phyloP scores from a whole-genome alignment of 2,329 filamentous ascomycete genomes.

The Trichoderma endophyticum region DNA sequence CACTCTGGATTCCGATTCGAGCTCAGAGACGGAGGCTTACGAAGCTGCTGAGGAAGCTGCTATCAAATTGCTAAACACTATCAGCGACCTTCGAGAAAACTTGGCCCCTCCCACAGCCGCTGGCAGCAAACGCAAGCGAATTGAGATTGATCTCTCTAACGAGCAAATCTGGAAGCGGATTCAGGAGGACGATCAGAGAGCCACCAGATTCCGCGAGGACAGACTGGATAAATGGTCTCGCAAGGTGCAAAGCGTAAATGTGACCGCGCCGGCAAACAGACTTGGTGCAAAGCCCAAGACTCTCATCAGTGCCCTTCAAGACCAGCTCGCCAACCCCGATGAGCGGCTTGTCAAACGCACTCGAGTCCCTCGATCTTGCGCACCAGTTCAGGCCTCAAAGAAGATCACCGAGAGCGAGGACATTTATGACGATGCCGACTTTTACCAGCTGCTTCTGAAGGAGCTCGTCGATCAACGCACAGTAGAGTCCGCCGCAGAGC shows the following conservation, averaged over 20 bases:
- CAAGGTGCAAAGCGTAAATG: slow-evolving; percentile 56
- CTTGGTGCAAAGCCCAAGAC: slow-evolving; percentile 33
- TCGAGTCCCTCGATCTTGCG: slow-evolving; percentile 70
- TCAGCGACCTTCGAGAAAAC: slow-evolving; percentile 65
- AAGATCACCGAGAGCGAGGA: slow-evolving; percentile 55
- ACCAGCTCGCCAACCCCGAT: slow-evolving; percentile 64
- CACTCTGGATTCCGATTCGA: slow-evolving; percentile 39
- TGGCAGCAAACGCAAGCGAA: slow-evolving; percentile 61
- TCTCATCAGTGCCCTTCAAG: slow-evolving; percentile 65
- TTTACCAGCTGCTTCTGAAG: slow-evolving; percentile 90
- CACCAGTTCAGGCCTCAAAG: slow-evolving; percentile 62
- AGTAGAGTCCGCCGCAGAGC: slow-evolving; percentile 57
- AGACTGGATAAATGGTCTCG: slow-evolving; percentile 87
- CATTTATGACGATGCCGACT: slow-evolving; percentile 91
- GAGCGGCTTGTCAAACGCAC: slow-evolving; percentile 64
- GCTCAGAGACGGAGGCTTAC: slow-evolving; percentile 52
- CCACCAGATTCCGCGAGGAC: slow-evolving; percentile 60
- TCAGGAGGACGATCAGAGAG: slow-evolving; percentile 59
- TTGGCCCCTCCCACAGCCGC: slow-evolving; percentile 50
- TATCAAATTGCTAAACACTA: slow-evolving; percentile 77
- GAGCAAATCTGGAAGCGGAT: slow-evolving; percentile 71
- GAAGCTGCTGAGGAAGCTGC: slow-evolving; percentile 82
- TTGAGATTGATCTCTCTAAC: slow-evolving; percentile 55
- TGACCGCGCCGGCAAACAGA: slow-evolving; percentile 25
- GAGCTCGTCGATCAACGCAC: slow-evolving; percentile 89